Evolutionary conservation across 2,329 filamentous ascomycete genomes (phyloP).

Genomic region (Scedosporium boydii): DNA sequence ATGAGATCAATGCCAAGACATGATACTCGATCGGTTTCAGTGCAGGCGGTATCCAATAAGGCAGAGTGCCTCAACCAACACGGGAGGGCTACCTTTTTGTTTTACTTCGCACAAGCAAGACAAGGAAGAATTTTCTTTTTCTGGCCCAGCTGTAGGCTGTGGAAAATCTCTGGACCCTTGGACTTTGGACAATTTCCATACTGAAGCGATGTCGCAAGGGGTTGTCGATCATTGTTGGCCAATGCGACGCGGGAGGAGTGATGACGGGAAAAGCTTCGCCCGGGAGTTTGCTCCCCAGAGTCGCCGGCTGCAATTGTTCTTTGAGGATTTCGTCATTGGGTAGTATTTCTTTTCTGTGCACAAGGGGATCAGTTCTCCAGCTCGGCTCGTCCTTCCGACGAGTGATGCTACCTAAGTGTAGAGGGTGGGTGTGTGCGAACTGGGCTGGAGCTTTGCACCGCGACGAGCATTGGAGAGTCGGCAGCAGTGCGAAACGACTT

Average conservation of each 20-base stretch:
- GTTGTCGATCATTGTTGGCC: neutral
- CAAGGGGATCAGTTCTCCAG: neutral
- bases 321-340: neutral
- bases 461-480: too few relatives aligned
- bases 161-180: too few relatives aligned
- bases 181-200: too few relatives aligned
- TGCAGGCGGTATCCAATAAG: neutral
- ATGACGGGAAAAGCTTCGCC: neutral
- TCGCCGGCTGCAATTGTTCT: too few relatives aligned
- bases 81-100: neutral
- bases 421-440: too few relatives aligned
- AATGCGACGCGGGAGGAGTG: neutral
- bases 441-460: too few relatives aligned
- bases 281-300: neutral
- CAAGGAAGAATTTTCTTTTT: too few relatives aligned
- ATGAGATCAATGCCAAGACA: neutral
- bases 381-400: neutral
- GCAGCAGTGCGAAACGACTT: too few relatives aligned
- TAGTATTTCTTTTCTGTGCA: neutral
- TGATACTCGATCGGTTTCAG: slow-evolving; percentile 1
- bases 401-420: neutral
- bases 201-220: neutral
- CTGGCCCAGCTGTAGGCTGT: too few relatives aligned
- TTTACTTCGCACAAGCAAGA: too few relatives aligned
- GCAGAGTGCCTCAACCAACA: neutral